These are phyloP conservation scores for Tetrapyrgos nigripes DNA, from an alignment of 1,284 basidiomycete species.

Conservation along the genomic window DNA sequence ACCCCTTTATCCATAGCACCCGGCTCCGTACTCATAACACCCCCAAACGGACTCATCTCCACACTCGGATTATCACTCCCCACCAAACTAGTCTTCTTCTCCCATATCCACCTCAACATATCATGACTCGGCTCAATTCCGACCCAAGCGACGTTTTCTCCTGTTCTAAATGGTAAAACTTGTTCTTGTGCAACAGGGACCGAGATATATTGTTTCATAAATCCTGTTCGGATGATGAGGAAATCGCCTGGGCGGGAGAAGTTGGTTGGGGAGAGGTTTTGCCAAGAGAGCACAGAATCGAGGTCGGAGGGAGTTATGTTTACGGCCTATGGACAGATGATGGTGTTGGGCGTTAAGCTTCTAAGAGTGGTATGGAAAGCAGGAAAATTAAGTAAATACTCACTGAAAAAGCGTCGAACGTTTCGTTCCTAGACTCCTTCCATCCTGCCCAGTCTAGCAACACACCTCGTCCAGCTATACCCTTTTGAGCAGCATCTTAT, in stretches of 20 bases:
- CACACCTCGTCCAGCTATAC: constrained; percentile 13
- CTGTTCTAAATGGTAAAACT: constrained; percentile 8
- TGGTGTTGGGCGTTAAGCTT: too few species aligned
- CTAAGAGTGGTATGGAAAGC: background rate
- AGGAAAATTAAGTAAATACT: background rate
- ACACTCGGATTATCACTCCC: constrained; percentile 18
- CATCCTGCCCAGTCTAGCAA: constrained; percentile 8
- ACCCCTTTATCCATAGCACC: constrained; percentile 7
- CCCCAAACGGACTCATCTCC: constrained; percentile 2
- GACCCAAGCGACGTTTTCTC: constrained; percentile 1
- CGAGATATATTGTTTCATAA: constrained; percentile 15
- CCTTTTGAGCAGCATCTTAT: constrained; percentile 14
- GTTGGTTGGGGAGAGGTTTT: constrained; percentile 11
- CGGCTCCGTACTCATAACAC: too few species aligned
- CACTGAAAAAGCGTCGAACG: constrained; percentile 7
- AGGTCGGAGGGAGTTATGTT: constrained; percentile 14
- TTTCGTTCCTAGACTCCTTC: constrained; percentile 6
- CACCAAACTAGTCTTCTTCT: constrained; percentile 16
- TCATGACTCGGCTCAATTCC: constrained; percentile 15
- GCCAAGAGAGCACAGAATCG: constrained; percentile 11
- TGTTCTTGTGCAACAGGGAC: constrained; percentile 9
- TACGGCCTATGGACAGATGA: too few species aligned
- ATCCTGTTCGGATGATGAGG: constrained; percentile 19
- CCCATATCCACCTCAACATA: constrained; percentile 20
- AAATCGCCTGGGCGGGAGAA: constrained; percentile 18